Conservation (phyloP, 2,329 filamentous ascomycete species). For the Dactylellina drechsleri region DNA sequence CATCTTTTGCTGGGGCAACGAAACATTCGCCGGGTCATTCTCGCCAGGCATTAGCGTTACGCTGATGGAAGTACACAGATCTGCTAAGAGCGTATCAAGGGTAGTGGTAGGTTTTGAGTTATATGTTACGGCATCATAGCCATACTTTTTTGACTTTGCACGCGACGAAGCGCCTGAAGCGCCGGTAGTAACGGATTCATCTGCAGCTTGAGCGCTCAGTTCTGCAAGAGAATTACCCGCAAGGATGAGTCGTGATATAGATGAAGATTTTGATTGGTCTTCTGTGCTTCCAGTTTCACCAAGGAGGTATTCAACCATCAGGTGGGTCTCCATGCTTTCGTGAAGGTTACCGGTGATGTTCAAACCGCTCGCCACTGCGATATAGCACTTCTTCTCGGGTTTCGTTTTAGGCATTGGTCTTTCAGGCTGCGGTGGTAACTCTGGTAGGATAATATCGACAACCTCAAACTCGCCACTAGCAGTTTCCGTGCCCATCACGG, state of each 20-base stretch:
- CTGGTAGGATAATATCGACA: conserved; percentile 86
- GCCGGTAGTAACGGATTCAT: conserved; percentile 1
- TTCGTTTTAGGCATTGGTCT: conserved; percentile 73
- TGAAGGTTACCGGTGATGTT: conserved; percentile 80
- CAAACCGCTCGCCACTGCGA: conserved; percentile 90
- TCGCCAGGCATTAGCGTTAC: conserved; percentile 87
- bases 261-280: conserved; percentile 69
- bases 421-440: conserved; percentile 81
- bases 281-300: conserved; percentile 38
- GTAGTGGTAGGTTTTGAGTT: conserved; percentile 85
- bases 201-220: conserved; percentile 22
- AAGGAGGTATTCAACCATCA: conserved; percentile 82
- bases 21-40: conserved; percentile 86
- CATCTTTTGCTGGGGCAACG: conserved; percentile 90
- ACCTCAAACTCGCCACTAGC: conserved; percentile 91
- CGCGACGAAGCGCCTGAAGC: conserved; percentile 60
- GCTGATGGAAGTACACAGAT: conserved; percentile 84
- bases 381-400: conserved; percentile 60
- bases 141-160: conserved; percentile 78
- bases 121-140: conserved; percentile 89
- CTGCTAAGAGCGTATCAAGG: conserved; percentile 82
- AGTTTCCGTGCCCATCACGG: conserved; percentile 95
- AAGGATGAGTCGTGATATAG: conserved; percentile 86
- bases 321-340: conserved; percentile 77
- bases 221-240: conserved; percentile 82